A percentile compares a stretch with the other conserved stretches of the same genome.
Evolutionary conservation across 805 yeast genomes (phyloP).

Genomic region (Myxozyma vanderwaltii): DNA sequence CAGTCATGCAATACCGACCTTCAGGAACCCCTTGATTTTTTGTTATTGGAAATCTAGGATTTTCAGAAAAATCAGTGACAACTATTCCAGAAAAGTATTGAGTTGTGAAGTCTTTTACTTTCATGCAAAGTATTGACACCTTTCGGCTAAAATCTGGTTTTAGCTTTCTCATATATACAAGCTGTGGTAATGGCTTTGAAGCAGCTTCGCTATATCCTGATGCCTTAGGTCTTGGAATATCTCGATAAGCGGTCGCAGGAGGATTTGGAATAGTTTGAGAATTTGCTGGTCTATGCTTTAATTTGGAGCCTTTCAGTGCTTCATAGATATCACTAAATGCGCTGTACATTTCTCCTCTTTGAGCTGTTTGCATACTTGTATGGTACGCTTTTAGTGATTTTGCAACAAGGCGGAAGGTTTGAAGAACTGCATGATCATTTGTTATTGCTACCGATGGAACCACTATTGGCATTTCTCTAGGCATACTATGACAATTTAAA

Average conservation of each 20-base stretch:
- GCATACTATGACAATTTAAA: neutral
- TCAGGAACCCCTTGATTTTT: neutral
- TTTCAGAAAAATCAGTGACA: slow-evolving; percentile 4
- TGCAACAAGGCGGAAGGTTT: neutral
- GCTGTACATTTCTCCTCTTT: neutral
- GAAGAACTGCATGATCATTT: neutral
- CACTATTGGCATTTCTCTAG: neutral
- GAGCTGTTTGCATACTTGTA: neutral
- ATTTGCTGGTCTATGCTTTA: neutral
- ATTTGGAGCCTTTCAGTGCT: neutral
- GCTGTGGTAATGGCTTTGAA: neutral
- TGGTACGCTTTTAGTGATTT: neutral
- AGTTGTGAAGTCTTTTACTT: neutral
- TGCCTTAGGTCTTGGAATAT: too few relatives aligned
- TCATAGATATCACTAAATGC: neutral
- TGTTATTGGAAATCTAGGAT: neutral
- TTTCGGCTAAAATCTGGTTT: neutral
- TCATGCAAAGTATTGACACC: neutral
- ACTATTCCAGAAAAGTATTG: neutral
- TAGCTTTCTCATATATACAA: neutral
- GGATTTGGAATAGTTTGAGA: too few relatives aligned
- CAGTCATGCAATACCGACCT: neutral
- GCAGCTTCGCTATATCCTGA: neutral
- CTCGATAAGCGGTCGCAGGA: too few relatives aligned
- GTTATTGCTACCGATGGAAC: neutral